Percentiles rank a stretch among this genome's conserved stretches.
These are phyloP conservation scores for Berkeleyomyces rouxiae DNA, from an alignment of 2,329 filamentous ascomycete species.

Conservation along the genomic window DNA sequence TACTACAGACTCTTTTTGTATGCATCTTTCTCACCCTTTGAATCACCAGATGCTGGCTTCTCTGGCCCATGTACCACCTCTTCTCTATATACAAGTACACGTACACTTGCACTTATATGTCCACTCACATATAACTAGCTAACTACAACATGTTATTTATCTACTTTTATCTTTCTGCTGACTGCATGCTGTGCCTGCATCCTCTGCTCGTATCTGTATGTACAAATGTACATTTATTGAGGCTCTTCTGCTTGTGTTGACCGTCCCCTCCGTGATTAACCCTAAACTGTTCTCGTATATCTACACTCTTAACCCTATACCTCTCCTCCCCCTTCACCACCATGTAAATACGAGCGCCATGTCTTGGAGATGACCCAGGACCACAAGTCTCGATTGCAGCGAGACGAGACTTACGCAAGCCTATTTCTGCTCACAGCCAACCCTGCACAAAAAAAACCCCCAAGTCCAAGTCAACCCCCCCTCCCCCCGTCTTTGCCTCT, in stretches of 20 bases:
- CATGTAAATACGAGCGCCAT: no score
- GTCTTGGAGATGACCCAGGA: no score
- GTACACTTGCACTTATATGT: not conserved
- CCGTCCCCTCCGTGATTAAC: not conserved
- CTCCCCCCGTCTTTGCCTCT: no score
- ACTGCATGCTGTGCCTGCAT: not conserved
- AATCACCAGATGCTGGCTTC: no score
- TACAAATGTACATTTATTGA: not conserved
- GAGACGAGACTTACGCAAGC: no score
- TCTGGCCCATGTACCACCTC: not conserved
- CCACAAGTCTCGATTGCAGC: no score
- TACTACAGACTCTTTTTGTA: not conserved
- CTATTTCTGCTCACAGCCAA: no score
- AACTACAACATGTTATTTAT: not conserved
- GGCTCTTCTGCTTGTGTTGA: not conserved
- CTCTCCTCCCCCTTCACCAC: not conserved
- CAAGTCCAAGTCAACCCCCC: no score
- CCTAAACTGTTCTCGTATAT: not conserved
- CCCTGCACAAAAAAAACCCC: no score
- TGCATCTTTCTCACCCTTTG: not conserved
- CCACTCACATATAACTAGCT: not conserved
- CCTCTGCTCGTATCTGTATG: not conserved
- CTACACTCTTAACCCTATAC: not conserved
- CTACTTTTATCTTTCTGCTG: not conserved
- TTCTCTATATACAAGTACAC: conserved; percentile 1